phyloP scores from a whole-genome alignment of 805 yeast genomes.

The Starmerella sp. region DNA sequence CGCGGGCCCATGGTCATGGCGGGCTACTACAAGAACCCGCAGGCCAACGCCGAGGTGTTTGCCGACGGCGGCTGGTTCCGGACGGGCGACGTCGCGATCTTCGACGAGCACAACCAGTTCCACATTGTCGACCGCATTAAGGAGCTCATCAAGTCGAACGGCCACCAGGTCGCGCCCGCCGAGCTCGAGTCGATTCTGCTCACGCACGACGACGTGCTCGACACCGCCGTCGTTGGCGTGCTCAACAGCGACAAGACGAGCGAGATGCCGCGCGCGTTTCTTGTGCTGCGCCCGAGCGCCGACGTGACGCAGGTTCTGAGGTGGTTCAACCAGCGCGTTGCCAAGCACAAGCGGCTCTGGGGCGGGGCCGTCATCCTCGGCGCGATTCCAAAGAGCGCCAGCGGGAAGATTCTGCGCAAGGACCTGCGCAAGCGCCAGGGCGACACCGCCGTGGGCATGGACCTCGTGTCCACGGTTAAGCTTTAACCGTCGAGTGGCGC shows the following conservation, averaged over 20 bases:
- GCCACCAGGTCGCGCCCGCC: constrained; percentile 89
- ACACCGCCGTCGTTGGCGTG: constrained; percentile 80
- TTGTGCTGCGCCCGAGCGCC: constrained; percentile 22
- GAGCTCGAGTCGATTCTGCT: constrained; percentile 80
- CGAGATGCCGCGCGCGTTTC: constrained; percentile 37
- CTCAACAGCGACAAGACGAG: constrained; percentile 66
- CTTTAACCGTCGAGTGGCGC: background rate
- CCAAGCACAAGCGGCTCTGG: constrained; percentile 32
- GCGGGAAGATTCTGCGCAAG: constrained; percentile 92
- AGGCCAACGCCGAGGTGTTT: constrained; percentile 38
- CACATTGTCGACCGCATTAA: constrained; percentile 51
- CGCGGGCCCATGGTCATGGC: constrained; percentile 47
- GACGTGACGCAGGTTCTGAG: constrained; percentile 22
- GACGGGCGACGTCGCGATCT: constrained; percentile 46
- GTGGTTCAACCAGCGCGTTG: constrained; percentile 31
- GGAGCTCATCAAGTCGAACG: constrained; percentile 55
- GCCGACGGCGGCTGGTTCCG: constrained; percentile 40
- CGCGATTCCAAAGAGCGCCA: constrained; percentile 85
- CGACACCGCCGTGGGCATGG: constrained; percentile 18
- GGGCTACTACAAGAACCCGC: constrained; percentile 40
- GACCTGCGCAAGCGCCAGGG: constrained; percentile 52
- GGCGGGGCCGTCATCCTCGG: constrained; percentile 53
- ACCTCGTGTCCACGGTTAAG: constrained; percentile 4
- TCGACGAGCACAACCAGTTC: constrained; percentile 32
- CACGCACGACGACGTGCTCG: constrained; percentile 66